Conservation (phyloP, 202 grass and related monocot genomes). For the Schoenoplectus tabernaemontani region DNA sequence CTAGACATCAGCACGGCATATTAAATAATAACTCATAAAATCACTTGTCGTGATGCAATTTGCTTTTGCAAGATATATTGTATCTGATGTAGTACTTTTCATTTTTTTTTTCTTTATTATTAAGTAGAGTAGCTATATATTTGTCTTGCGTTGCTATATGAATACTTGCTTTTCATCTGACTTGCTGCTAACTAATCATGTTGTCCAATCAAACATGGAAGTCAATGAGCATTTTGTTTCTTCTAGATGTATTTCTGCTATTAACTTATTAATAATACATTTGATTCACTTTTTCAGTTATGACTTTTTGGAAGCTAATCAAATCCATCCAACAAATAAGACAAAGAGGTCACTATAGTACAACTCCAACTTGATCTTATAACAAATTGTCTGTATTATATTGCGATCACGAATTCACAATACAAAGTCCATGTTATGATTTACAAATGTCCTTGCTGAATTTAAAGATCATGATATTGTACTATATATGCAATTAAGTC, state of each 20-base stretch:
- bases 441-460: not conserved
- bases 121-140: not conserved
- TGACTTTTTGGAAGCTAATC: not conserved
- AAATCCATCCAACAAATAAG: not conserved
- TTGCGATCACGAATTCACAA: not conserved
- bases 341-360: not conserved
- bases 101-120: not conserved
- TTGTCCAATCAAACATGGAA: not conserved
- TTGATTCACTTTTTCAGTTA: not conserved
- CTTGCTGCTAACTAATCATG: not conserved
- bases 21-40: not conserved
- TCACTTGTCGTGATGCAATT: constrained; percentile 7
- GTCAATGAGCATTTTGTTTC: not conserved
- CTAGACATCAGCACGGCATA: not conserved
- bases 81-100: not conserved
- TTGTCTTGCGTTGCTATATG: not conserved
- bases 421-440: not conserved
- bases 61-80: not conserved
- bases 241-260: not conserved
- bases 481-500: not conserved
- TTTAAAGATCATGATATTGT: not conserved
- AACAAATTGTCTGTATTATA: not conserved
- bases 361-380: not conserved
- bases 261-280: not conserved
- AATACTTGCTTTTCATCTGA: not conserved